Evolutionary conservation across 1,284 basidiomycete genomes (phyloP), one percentile per base, ranked within the genome.

Genomic region (Earliella scabrosa): DNA sequence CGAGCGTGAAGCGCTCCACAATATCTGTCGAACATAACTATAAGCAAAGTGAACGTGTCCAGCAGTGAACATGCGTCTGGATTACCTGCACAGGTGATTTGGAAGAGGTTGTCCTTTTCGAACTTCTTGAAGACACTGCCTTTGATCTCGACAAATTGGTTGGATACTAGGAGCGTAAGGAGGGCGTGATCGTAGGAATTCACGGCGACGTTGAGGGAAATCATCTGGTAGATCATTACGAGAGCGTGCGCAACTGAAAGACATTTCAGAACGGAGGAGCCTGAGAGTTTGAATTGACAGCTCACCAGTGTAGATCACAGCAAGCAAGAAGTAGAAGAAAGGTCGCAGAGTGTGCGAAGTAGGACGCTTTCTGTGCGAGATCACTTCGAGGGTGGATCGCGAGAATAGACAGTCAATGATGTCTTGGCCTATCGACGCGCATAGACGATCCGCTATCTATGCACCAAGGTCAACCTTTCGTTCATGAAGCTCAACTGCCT

Each of bases 101-200:
- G 97, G 71, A 99, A 98, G n/a, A 99, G 82, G 68, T 93, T 98
- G 68, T 99, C 97, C 73, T 98, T 99, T 72, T 99, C 97, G 66
- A 99, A 99, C 72, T 93, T 98, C 75, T 99, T 99, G 84, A 99
- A 99, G 0, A 99, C 97, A 66, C 91, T 96, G 35, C 97, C 96
- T 75, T 99, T 99, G 76, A 99, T 99, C 76, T 99, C 97, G 45
- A 99, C 97, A 69, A 99, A 99, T 71, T 99, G 97, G 71, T 99
- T 99, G 41, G 95, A 98, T 40, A 99, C 87, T 5, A 99, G 81
- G 0, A 99, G 82, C 0, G 97, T 98, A 31, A 99, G 81, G 13
- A 99, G 85, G 1, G 96, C 92, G 69, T 99, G 93, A 73, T 98
- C 97, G 73, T 97, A 99, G 16, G 95, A 97, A 74, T 99, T 99